Evolutionary conservation across 768 basidiomycete genomes (phyloP), one percentile per base, ranked within the genome.

Genomic region (Leccinum imitatum): DNA sequence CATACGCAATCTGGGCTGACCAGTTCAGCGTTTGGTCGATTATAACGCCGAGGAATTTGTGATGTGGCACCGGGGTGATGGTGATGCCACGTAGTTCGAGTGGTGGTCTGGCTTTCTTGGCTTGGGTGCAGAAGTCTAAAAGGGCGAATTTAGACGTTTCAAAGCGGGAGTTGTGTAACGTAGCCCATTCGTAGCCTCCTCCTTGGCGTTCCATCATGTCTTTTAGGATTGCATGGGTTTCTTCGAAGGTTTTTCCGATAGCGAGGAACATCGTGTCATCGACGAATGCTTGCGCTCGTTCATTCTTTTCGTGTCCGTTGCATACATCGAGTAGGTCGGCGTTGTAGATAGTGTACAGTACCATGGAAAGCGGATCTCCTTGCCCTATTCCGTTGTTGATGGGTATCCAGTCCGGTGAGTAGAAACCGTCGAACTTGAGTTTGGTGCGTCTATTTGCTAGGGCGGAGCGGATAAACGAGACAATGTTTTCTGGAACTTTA

Each of bases 11-110:
- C 30, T 59, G 58, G 14, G 46, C 35, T 2, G 35, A 21, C 52
- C 58, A 59, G 0, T 15, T 2, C 5, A 54, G 25, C 0, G 7
- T 25, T 0, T 59, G 2, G 3, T 59, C 25, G 0, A 59, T 2
- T 6, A 58, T 3, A 1, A 58, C 31, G 4, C 52, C 57, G 3
- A 59, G 52, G 21, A 59, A 59, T n/a, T 44, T 11, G 23, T 59
- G 58, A 0, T 31, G 4, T 8, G 50, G 17, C 0, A 9, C 4
- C 0, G 25, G 33, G 4, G 8, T 46, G 2, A 46, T 46, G 10
- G 44, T 46, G n/a, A 7, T 46, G 4, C 44, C 44, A 10, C 11
- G 19, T 9, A 46, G 10, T 2, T 4, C 19, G 15, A 46, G 44
- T 0, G n/a, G n/a, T 4, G 44, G 44, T 2, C n/a, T 4, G 21